A percentile compares a stretch with the other conserved stretches of the same genome.
Conservation (phyloP, 2,329 filamentous ascomycete genomes). For the Cladosporium sp. region DNA sequence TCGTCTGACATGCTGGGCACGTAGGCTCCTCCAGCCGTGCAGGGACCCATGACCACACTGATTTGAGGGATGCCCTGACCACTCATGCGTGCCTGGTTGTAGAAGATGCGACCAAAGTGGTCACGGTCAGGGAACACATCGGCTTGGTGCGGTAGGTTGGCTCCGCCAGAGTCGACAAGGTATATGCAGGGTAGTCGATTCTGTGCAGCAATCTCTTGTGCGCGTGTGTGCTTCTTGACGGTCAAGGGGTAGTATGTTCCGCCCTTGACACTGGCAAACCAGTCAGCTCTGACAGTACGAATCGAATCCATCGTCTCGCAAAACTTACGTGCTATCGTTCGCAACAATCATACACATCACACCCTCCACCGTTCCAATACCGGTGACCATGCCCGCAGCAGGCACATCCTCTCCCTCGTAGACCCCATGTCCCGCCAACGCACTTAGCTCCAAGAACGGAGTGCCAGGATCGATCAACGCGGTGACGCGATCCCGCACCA, state of each 20-base stretch:
- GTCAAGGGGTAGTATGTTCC: conserved; percentile 97
- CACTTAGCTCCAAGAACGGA: conserved; percentile 88
- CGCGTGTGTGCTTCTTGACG: conserved; percentile 93
- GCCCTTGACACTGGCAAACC: conserved; percentile 68
- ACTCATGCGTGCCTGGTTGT: conserved; percentile 95
- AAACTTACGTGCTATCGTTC: conserved; percentile 75
- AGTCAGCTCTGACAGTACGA: conserved; percentile 22
- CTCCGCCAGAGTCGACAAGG: conserved; percentile 91
- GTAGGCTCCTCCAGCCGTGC: conserved; percentile 93
- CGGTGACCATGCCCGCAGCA: conserved; percentile 87
- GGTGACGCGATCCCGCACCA: conserved; percentile 84
- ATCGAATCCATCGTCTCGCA: not conserved
- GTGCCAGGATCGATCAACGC: conserved; percentile 86
- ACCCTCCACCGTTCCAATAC: conserved; percentile 84
- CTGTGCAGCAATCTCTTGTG: conserved; percentile 86
- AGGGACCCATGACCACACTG: conserved; percentile 94
- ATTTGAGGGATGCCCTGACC: conserved; percentile 86
- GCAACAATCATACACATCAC: conserved; percentile 91
- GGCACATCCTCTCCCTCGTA: conserved; percentile 87
- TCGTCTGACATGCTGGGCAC: conserved; percentile 98
- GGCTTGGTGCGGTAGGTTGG: conserved; percentile 90
- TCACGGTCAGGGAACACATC: conserved; percentile 94
- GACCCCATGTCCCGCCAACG: conserved; percentile 82
- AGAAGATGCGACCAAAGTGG: conserved; percentile 97
- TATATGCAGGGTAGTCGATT: conserved; percentile 88